phyloP scores from a whole-genome alignment of 2,329 filamentous ascomycete species.

The Arthrobotrys sphaeroides region DNA sequence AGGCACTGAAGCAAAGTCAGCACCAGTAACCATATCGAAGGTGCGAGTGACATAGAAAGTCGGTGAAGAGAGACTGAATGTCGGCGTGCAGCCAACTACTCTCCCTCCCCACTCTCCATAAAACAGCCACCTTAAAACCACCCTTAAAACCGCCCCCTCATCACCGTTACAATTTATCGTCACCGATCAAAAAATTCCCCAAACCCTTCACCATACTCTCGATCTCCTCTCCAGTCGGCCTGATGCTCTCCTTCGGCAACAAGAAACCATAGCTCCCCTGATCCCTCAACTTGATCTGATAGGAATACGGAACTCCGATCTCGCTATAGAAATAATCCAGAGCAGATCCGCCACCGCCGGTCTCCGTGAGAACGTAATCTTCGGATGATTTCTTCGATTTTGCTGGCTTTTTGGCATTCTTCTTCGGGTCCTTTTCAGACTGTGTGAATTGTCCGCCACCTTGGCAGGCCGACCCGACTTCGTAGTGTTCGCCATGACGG shows the following conservation, averaged over 20 bases:
- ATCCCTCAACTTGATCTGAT: constrained; percentile 93
- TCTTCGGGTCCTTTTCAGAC: constrained; percentile 54
- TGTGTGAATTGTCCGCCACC: constrained; percentile 68
- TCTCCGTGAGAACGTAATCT: constrained; percentile 70
- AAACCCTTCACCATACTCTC: constrained; percentile 51
- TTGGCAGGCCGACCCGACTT: constrained; percentile 85
- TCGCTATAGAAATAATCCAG: constrained; percentile 97
- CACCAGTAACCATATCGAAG: neutral
- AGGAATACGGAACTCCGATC: constrained; percentile 81
- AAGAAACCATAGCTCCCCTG: constrained; percentile 94
- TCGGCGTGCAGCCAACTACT: neutral
- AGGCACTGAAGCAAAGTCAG: neutral
- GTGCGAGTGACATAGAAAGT: neutral
- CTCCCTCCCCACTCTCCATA: neutral
- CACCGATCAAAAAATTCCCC: constrained; percentile 43
- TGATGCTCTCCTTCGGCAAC: constrained; percentile 83
- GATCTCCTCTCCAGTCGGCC: constrained; percentile 84
- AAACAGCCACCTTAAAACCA: neutral
- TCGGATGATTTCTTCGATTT: constrained; percentile 57
- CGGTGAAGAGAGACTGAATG: neutral
- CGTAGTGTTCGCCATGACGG: constrained; percentile 79
- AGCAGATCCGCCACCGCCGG: constrained; percentile 79
- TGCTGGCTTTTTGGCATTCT: constrained; percentile 58
- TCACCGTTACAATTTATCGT: constrained; percentile 17
- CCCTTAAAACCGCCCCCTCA: neutral